phyloP scores from a whole-genome alignment of 2,329 filamentous ascomycete genomes.

The Arthrobotrys megalospora region DNA sequence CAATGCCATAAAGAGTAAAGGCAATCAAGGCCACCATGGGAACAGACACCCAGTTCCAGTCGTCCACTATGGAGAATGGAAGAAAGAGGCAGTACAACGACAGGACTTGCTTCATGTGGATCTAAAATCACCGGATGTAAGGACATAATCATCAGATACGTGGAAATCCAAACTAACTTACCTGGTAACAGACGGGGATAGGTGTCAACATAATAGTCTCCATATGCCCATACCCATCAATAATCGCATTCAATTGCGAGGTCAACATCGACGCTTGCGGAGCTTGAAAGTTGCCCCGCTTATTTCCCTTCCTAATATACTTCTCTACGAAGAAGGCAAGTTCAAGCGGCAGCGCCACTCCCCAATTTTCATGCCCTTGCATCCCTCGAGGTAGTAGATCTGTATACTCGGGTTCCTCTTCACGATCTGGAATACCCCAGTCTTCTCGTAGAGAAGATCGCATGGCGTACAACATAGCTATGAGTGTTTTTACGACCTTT shows the following conservation, averaged over 20 bases:
- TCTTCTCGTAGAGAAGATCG: slow-evolving; percentile 77
- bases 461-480: slow-evolving; percentile 75
- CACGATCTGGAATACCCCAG: slow-evolving; percentile 69
- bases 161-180: slow-evolving; percentile 9
- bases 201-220: slow-evolving; percentile 77
- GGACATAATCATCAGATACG: background rate
- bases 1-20: slow-evolving; percentile 73
- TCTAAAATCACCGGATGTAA: slow-evolving; percentile 66
- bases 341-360: slow-evolving; percentile 74
- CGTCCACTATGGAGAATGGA: slow-evolving; percentile 76
- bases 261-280: slow-evolving; percentile 75
- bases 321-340: slow-evolving; percentile 74
- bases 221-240: slow-evolving; percentile 75
- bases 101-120: slow-evolving; percentile 77
- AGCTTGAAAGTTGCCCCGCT: slow-evolving; percentile 73
- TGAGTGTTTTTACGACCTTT: slow-evolving; percentile 69
- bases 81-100: slow-evolving; percentile 75
- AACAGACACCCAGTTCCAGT: slow-evolving; percentile 76
- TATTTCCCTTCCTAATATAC: slow-evolving; percentile 72
- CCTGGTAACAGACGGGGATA: slow-evolving; percentile 75
- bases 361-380: slow-evolving; percentile 73
- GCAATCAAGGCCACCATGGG: slow-evolving; percentile 74
- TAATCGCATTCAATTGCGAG: slow-evolving; percentile 73
- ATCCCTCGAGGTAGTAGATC: slow-evolving; percentile 71
- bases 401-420: slow-evolving; percentile 69